Evolutionary conservation across 805 yeast species (phyloP), one percentile per base, ranked within the genome.

Genomic region (Candida pseudoglaebosa): DNA sequence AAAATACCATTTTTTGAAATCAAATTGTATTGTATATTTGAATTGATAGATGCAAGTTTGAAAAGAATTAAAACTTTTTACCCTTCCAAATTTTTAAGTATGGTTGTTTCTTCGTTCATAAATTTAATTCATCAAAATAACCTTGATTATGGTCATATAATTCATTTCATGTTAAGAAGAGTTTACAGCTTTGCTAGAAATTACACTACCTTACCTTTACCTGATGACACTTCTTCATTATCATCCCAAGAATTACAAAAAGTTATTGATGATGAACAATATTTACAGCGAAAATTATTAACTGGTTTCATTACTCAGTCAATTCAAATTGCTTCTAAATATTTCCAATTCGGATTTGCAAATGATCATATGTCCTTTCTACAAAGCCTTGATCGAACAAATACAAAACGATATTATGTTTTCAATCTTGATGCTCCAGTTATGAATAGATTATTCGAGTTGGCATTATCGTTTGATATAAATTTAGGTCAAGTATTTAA

Each of bases 31-130:
- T 66, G 79, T 24, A 49, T 86, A 6, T 66, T 81, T 41, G 95
- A 89, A 61, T 66, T 88, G 38, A 61, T 85, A 38, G 69, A 64
- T 13, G 67, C 78, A 31, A 75, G 80, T 30, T 55, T 85, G 50
- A 75, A 73, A 46, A 65, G 81, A 41, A 81, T 87, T 43, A 65
- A 69, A 28, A 84, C 95, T 0, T 56, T 77, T 14, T 80, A 82
- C 52, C 96, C 97, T 5, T 84, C 95, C 0, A 77, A 84, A 44
- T 89, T 85, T 52, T 62, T 90, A 34, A 72, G 83, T 1, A 82
- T 86, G 75, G 77, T 82, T 0, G 73, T 80, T 0, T 56, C 83
- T 1, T 70, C 88, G 0, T 56, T 81, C 26, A 60, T 82, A 37
- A 78, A 78, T 35, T 71, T 77, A 24, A 55, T 78, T 12, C 65